Evolutionary conservation across 140 eudicot genomes (phyloP), one percentile per base, ranked within the genome.

Genomic region (Cichorium intybus): DNA sequence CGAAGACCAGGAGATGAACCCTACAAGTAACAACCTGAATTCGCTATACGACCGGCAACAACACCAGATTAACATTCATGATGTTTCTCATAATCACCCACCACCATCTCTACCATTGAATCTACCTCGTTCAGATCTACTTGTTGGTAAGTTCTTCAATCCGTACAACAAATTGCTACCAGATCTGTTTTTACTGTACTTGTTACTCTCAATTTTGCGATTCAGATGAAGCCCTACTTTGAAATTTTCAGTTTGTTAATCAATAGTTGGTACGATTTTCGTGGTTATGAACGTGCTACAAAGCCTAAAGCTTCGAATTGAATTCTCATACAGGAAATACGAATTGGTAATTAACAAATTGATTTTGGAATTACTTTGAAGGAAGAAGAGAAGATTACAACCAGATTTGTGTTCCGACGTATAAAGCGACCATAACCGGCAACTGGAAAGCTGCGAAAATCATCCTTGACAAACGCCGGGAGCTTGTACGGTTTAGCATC

Each of bases 341-440:
- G 35, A 27, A 14, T n/a, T 14, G 6, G 18, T 41, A 15, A 4
- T 12, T 1, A 41, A 7, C 31, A 31, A 57, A 46, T 17, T 57
- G 62, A 56, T 56, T 28, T 56, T 56, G 45, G 45, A 56, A 56
- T 29, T 29, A 28, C 15, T 29, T 57, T 57, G 63, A 57, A 57
- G 63, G 46, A 57, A 57, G 26, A 57, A 57, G 47, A 17, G 46
- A 28, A 31, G 63, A 57, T 22, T 57, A 57, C 63, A 57, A 57
- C 6, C 48, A 45, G 3, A 60, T 60, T 12, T 67, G 75, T 61
- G 55, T 65, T 66, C 70, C 77, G 10, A 51, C 62, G n/a, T 75
- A 75, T 33, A 58, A 43, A 60, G 81, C 81, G 45, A 69, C 76
- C 3, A 43, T 75, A 18, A 75, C 50, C 11, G 81, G 81, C 16